A percentile compares a stretch with the other conserved stretches of the same genome.
Evolutionary conservation across 192 early-diverging fungal genomes (phyloP).

Genomic region (Backusella tuberculispora): DNA sequence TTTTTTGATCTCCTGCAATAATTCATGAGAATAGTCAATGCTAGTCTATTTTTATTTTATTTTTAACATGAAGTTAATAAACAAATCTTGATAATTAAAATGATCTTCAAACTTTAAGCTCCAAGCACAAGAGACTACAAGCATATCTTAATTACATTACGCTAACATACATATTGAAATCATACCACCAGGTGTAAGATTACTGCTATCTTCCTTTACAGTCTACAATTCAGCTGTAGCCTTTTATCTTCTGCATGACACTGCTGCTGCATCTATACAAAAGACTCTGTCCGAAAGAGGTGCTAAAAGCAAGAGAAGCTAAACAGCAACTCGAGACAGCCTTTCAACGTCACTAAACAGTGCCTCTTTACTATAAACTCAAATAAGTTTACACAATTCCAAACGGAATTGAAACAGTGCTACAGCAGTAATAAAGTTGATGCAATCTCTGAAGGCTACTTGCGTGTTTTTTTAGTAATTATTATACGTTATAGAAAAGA

Average conservation of each 20-base stretch:
- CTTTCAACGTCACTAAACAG: too few relatives aligned
- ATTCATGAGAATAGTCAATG: constrained; percentile 16
- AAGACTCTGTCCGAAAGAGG: constrained; percentile 9
- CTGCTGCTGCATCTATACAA: constrained; percentile 1
- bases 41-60: constrained; percentile 22
- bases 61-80: not conserved
- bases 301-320: not conserved
- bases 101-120: constrained; percentile 20
- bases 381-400: constrained; percentile 6
- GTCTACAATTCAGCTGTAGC: not conserved
- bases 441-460: not conserved
- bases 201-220: constrained; percentile 9
- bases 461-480: constrained; percentile 5
- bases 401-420: constrained; percentile 15
- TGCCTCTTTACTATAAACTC: constrained; percentile 10
- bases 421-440: not conserved
- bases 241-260: constrained; percentile 5
- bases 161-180: not conserved
- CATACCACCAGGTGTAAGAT: constrained; percentile 11
- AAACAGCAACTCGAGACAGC: too few relatives aligned
- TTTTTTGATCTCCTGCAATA: constrained; percentile 15
- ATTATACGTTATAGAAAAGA: not conserved
- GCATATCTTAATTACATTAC: not conserved
- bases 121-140: constrained; percentile 11
- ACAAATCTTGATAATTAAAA: constrained; percentile 23